Conservation (phyloP, 306 rosid species). For the Trifolium fragiferum region DNA sequence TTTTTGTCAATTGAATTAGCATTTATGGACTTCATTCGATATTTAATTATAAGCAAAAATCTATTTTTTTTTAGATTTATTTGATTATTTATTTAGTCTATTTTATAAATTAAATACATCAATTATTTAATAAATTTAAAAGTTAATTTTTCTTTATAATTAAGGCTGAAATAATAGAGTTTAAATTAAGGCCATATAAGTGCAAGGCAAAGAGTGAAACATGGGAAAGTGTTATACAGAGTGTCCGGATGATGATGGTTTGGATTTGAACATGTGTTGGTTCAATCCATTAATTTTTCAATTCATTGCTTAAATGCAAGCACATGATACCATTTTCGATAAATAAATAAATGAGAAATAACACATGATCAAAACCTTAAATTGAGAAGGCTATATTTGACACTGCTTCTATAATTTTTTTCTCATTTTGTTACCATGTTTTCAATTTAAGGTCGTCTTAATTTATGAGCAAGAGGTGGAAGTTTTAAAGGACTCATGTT, state of each 20-base stretch:
- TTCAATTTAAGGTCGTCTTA: neutral
- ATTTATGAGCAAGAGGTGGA: neutral
- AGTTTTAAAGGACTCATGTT: slow-evolving; percentile 8
- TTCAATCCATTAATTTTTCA: slow-evolving; percentile 26
- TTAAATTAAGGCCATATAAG: neutral
- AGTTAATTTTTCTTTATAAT: no score
- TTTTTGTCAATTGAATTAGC: no score
- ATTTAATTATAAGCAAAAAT: no score
- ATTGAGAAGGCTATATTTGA: neutral
- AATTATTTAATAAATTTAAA: no score
- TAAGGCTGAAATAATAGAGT: no score
- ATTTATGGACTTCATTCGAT: no score
- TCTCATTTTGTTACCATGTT: neutral
- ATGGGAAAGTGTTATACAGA: slow-evolving; percentile 30
- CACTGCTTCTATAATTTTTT: neutral
- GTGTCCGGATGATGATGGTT: slow-evolving; percentile 30
- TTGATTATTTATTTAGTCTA: no score
- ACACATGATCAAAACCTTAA: slow-evolving; percentile 19
- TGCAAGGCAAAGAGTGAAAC: slow-evolving; percentile 10
- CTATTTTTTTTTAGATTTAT: no score
- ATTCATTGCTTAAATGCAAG: slow-evolving; percentile 46
- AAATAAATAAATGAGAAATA: neutral
- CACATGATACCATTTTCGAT: slow-evolving; percentile 40
- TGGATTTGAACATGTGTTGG: slow-evolving; percentile 34
- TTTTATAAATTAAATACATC: no score